Evolutionary conservation across 192 early-diverging fungal species (phyloP).

Genomic region (Coemansia sp.): DNA sequence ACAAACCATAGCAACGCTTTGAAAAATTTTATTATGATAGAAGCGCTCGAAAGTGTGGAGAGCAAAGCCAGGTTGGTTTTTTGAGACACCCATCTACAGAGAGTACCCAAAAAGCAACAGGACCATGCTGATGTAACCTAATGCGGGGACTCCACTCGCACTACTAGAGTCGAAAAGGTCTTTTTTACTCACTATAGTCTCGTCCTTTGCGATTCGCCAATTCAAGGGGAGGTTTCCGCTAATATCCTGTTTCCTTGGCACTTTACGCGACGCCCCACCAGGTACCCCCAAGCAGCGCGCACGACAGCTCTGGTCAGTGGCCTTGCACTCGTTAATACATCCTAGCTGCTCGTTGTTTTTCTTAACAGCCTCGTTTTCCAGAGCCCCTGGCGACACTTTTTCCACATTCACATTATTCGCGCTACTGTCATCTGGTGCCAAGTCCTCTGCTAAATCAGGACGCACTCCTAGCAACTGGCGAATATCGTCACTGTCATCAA

Average conservation of each 20-base stretch:
- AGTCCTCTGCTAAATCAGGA: slow-evolving; percentile 29
- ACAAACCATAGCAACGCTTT: background rate
- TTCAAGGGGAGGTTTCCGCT: slow-evolving; percentile 37
- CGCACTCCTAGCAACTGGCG: slow-evolving; percentile 18
- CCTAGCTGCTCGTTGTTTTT: slow-evolving; percentile 11
- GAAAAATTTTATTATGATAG: background rate
- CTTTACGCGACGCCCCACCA: slow-evolving; percentile 35
- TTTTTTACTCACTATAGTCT: background rate
- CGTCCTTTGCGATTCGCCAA: slow-evolving; percentile 18
- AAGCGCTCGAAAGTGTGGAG: background rate
- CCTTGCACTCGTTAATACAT: slow-evolving; percentile 26
- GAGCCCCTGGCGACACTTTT: background rate
- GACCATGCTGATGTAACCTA: slow-evolving; percentile 1
- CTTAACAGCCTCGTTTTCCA: background rate
- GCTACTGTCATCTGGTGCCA: slow-evolving; percentile 2
- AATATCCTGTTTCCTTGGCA: slow-evolving; percentile 39
- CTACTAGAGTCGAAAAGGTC: background rate
- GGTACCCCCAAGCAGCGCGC: slow-evolving; percentile 48
- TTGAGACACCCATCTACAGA: background rate
- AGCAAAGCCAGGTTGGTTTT: background rate
- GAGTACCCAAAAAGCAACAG: background rate
- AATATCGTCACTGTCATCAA: slow-evolving; percentile 19
- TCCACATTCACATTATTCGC: background rate
- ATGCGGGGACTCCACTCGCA: background rate
- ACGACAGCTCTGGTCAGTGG: slow-evolving; percentile 39